phyloP scores from a whole-genome alignment of 2,329 filamentous ascomycete species.

The Thielaviopsis populi region DNA sequence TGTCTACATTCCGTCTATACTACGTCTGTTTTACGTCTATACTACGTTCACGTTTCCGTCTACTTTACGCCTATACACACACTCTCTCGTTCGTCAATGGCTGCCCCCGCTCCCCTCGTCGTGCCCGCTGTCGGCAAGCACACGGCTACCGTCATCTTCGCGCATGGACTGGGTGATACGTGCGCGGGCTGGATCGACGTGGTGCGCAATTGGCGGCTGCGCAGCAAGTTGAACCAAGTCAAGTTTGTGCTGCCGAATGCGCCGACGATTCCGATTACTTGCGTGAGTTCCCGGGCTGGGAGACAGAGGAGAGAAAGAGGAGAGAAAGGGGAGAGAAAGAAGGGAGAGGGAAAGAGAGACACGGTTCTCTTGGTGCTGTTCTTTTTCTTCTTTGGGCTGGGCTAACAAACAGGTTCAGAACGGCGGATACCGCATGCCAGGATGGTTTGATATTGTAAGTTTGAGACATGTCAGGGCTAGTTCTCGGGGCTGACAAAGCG shows the following conservation, averaged over 20 bases:
- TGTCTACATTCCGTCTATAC: no score
- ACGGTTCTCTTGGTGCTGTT: background rate
- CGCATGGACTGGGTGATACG: constrained; percentile 80
- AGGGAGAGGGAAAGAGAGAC: no score
- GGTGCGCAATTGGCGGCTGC: constrained; percentile 73
- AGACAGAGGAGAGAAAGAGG: background rate
- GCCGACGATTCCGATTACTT: constrained; percentile 71
- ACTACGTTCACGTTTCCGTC: no score
- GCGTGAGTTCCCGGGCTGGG: constrained; percentile 33
- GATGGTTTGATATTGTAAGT: constrained; percentile 68
- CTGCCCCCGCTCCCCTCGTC: constrained; percentile 39
- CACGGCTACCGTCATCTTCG: constrained; percentile 88
- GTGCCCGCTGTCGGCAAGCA: constrained; percentile 69
- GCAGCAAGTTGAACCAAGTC: constrained; percentile 70
- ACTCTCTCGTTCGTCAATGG: background rate
- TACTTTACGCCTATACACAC: background rate
- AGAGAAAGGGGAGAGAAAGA: no score
- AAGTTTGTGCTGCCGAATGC: constrained; percentile 92
- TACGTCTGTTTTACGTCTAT: no score
- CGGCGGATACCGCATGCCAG: constrained; percentile 65
- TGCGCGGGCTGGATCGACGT: constrained; percentile 66
- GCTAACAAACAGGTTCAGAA: no score
- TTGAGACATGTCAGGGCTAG: no score
- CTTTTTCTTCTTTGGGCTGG: no score
- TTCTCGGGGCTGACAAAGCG: constrained; percentile 17